Conservation (phyloP, 2,329 filamentous ascomycete species). For the Claviceps spartinae region DNA sequence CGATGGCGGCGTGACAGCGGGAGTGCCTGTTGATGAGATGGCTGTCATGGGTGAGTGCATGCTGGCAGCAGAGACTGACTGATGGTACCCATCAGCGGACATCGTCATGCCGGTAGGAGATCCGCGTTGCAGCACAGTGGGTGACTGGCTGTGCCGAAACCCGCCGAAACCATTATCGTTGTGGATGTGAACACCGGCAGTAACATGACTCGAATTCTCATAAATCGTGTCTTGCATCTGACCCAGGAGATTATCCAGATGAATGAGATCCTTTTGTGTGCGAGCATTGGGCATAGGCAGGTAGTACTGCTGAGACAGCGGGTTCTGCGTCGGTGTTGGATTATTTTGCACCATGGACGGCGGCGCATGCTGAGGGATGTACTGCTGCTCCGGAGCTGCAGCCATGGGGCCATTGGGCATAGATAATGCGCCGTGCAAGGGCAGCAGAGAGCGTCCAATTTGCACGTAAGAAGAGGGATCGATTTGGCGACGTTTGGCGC, state of each 20-base stretch:
- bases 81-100: slow-evolving; percentile 22
- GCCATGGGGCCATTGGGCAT: slow-evolving; percentile 39
- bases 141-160: slow-evolving; percentile 44
- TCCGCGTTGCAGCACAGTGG: slow-evolving; percentile 27
- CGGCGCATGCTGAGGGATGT: slow-evolving; percentile 32
- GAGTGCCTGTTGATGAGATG: slow-evolving; percentile 53
- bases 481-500: slow-evolving; percentile 80
- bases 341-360: slow-evolving; percentile 38
- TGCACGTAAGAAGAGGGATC: slow-evolving; percentile 82
- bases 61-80: slow-evolving; percentile 36
- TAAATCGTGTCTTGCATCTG: slow-evolving; percentile 95
- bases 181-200: slow-evolving; percentile 65
- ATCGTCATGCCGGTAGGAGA: slow-evolving; percentile 20
- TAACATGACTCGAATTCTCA: slow-evolving; percentile 74
- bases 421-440: slow-evolving; percentile 59
- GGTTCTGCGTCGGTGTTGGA: slow-evolving; percentile 43
- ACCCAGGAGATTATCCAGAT: slow-evolving; percentile 89
- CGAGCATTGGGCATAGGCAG: slow-evolving; percentile 77
- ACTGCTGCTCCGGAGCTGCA: slow-evolving; percentile 31
- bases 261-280: slow-evolving; percentile 85
- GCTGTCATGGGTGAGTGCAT: slow-evolving; percentile 48
- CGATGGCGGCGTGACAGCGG: slow-evolving; percentile 63
- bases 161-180: slow-evolving; percentile 51
- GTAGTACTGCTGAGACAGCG: slow-evolving; percentile 59
- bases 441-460: slow-evolving; percentile 77